Percentiles rank a stretch among this genome's conserved stretches.
These are phyloP conservation scores for Aspergillus spinulosporus DNA, from an alignment of 2,329 filamentous ascomycete genomes.

Conservation along the genomic window DNA sequence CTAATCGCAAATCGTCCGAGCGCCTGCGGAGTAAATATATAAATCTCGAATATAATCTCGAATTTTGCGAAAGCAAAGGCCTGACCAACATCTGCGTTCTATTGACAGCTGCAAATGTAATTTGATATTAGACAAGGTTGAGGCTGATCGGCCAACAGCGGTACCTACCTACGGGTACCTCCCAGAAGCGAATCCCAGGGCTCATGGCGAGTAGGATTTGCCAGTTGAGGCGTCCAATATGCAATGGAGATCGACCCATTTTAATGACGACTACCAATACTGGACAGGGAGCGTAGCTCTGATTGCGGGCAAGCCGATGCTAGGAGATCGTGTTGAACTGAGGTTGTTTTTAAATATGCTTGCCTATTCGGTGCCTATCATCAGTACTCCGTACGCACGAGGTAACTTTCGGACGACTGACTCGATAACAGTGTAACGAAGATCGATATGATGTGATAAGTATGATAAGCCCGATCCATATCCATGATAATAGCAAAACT, in stretches of 20 bases:
- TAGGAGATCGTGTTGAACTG: background rate
- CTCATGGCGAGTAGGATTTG: background rate
- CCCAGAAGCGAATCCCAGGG: background rate
- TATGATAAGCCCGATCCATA: constrained; percentile 1
- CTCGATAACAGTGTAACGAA: constrained; percentile 5
- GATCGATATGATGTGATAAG: background rate
- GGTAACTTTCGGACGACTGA: background rate
- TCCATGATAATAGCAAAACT: background rate
- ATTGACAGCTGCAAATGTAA: background rate
- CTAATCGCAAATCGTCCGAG: background rate
- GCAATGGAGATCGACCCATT: background rate
- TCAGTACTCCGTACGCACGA: background rate
- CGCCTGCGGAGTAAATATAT: background rate
- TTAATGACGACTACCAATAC: background rate
- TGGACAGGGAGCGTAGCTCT: no score
- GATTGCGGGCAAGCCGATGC: background rate
- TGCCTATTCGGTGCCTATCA: background rate
- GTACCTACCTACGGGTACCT: background rate
- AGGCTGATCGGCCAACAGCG: constrained; percentile 6
- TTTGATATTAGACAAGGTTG: background rate
- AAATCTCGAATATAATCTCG: no score
- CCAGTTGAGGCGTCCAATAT: background rate
- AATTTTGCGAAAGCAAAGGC: no score
- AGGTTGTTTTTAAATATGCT: background rate
- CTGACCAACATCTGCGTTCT: background rate